Evolutionary conservation across 495 filamentous ascomycete species (phyloP), one percentile per base, ranked within the genome.

Genomic region (Tuber aestivum): DNA sequence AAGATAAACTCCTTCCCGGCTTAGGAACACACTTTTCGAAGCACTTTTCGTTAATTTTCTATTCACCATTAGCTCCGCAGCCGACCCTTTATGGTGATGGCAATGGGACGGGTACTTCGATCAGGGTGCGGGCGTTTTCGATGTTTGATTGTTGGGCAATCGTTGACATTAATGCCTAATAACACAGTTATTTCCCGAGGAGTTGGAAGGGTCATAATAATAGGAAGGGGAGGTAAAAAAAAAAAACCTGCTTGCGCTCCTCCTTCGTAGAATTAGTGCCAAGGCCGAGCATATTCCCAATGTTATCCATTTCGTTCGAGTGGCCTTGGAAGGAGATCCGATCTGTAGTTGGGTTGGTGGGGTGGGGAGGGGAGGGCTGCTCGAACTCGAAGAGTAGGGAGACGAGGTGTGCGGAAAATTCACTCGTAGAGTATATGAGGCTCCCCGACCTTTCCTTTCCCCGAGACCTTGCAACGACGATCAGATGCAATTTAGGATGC

Each of bases 1-100:
- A 84, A 48, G 93, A 93, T 70, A 98, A 85, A 61, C 91, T 92
- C 71, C 87, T 84, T 73, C 93, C 91, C 72, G 95, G 95, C 80
- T 94, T 90, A 41, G 94, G 91, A 61, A 99, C 87, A 86, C 95
- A 99, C 83, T 91, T 91, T 48, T 95, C 90, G 89, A 97, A 98
- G 89, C 95, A 99, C 87, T 96, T 91, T 83, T 95, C 90, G 88
- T 97, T 97, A 84, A 98, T 88, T 91, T 94, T 97, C 95, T 98
- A 37, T 20, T 70, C 14, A 20, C 38, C n/a, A 27, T 61, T 42
- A 69, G 70, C 18, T 73, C 65, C 16, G 18, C 27, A 9, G 35
- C n/a, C 10, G 35, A 40, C 38, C 38, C 38, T 21, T 8, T 61
- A 42, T 48, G 69, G 37, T 21, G 61, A 37, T 37, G 70, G 27